Base-by-base conservation (phyloP, 2,329 filamentous ascomycete genomes). In the Knoxdaviesia capensis region DNA sequence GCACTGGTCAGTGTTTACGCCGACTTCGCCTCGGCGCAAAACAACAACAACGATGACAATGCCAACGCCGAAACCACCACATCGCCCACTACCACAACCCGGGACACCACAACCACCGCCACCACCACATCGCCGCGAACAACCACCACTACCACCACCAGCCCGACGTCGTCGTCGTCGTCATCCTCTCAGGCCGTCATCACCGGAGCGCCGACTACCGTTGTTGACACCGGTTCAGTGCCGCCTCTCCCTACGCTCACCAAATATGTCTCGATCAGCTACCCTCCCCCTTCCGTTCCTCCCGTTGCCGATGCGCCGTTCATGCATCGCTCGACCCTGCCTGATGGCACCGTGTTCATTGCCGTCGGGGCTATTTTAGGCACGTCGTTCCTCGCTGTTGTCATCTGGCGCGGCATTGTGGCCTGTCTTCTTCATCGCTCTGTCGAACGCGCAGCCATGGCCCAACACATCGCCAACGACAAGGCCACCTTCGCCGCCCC, bases 311-410 rank as follows among this genome's bases (percentile, higher is more conserved):
- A 80, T 53, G 90, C 90, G 5, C 86, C 88, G 10, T 98, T 84
- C 56, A 94, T 96, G 84, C 79, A 87, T 54, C 77, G 79, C 52
- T 92, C 86, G 1, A 77, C 62, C 42, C 67, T 87, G 7, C 90
- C 90, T 3, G 82, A 96, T 53, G 90, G 90, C 43, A 94, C 88
- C 4, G 80, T 98, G 45, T 98, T 98, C 63, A 98, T 98, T 52
- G 80, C 77, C 28, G 90, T 96, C 1, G 90, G 90, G 38, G 81
- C 86, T 30, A 79, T 85, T 31, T 71, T 98, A 6, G 90, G 84
- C 10, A 79, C 86, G 49, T 74, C 94, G 48, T 84, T 77, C 7
- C 64, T 85, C 6, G 77, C 76, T n/a, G 74, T 96, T 38, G 68
- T 98, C 8, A 68, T 80, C 44, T 98, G 90, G 90, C 83, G 88